Conservation (phyloP, 2,329 filamentous ascomycete genomes). For the Coniochaeta ligniaria region DNA sequence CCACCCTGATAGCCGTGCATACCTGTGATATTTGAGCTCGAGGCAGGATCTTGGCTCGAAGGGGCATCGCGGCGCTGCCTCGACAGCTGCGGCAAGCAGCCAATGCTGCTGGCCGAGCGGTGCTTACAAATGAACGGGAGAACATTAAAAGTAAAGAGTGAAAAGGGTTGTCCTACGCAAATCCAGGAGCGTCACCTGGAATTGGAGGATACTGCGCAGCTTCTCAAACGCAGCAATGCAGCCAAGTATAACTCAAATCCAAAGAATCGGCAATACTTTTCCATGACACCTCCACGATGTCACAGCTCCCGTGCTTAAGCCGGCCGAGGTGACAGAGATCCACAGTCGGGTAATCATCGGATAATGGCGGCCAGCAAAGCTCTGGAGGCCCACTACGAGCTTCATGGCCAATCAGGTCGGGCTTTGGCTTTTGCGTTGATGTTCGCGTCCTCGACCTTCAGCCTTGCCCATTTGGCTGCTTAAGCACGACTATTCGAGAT, state of each 20-base stretch:
- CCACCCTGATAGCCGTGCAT: conserved; percentile 11
- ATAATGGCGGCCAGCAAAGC: not conserved
- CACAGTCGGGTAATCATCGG: not conserved
- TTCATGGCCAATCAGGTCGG: not conserved
- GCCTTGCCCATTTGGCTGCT: not conserved
- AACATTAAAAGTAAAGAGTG: conserved; percentile 42
- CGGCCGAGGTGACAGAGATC: not conserved
- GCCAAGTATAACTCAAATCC: not conserved
- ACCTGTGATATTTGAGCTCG: conserved; percentile 42
- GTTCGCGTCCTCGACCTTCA: not conserved
- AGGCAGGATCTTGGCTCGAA: conserved; percentile 67
- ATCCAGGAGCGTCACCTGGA: not conserved
- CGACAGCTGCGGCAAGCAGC: conserved; percentile 33
- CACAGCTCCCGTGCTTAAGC: not conserved
- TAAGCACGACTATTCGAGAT: not conserved
- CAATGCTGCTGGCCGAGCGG: conserved; percentile 45
- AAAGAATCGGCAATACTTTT: conserved; percentile 2
- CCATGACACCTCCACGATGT: not conserved
- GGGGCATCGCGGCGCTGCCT: conserved; percentile 58
- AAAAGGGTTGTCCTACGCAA: not conserved
- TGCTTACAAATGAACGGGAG: conserved; percentile 42
- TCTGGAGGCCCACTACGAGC: not conserved
- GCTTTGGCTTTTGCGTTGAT: not conserved
- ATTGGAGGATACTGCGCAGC: not conserved
- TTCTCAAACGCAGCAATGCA: not conserved